These are phyloP conservation scores for Solanum medicagineum DNA, from an alignment of 257 asterid species.

Conservation along the genomic window DNA sequence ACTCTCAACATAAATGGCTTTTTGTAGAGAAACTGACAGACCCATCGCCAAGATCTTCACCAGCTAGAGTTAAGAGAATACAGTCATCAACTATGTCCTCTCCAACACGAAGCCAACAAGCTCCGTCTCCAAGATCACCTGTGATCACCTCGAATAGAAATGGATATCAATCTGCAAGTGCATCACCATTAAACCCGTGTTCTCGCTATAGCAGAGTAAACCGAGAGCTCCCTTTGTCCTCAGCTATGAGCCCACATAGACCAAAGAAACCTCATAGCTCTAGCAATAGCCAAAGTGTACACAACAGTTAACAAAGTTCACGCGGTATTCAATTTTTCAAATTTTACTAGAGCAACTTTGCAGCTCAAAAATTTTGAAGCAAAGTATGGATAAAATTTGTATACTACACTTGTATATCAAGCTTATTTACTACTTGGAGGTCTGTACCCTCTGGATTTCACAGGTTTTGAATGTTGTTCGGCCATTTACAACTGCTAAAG, in stretches of 20 bases:
- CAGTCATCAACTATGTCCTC: slow-evolving; percentile 23
- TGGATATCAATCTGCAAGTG: slow-evolving; percentile 18
- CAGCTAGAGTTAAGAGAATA: slow-evolving; percentile 16
- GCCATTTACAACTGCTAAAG: neutral
- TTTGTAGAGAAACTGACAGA: slow-evolving; percentile 19
- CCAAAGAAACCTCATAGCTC: slow-evolving; percentile 2
- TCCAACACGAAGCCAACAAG: slow-evolving; percentile 11
- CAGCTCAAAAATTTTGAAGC: neutral
- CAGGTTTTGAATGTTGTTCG: neutral
- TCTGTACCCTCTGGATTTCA: neutral
- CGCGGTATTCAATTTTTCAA: neutral
- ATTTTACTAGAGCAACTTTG: neutral
- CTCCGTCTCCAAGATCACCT: slow-evolving; percentile 14
- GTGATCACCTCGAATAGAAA: slow-evolving; percentile 6
- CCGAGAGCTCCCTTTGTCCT: slow-evolving; percentile 9
- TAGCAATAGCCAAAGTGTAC: neutral
- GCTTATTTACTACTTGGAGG: neutral
- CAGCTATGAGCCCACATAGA: slow-evolving; percentile 15
- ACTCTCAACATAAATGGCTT: neutral
- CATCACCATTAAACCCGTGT: slow-evolving; percentile 39
- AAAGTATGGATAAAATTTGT: neutral
- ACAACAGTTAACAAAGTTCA: neutral
- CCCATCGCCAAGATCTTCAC: slow-evolving; percentile 23
- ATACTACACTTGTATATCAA: neutral
- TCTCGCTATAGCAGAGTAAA: slow-evolving; percentile 19